Conservation (phyloP, 163 green algal species). For the Chlamydomonas reinhardtii region DNA sequence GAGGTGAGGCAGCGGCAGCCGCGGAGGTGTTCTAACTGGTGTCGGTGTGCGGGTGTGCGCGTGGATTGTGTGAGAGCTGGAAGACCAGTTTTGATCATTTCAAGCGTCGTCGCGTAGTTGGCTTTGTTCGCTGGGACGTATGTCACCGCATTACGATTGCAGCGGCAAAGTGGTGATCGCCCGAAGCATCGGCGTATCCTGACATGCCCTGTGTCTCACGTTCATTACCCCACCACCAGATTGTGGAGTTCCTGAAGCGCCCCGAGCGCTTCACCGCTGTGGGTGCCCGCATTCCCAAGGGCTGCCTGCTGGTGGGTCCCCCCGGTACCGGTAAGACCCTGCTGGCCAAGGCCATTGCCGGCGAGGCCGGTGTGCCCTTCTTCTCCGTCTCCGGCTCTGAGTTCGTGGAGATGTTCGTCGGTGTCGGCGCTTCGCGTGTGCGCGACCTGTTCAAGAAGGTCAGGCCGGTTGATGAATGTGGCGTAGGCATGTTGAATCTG, state of each 20-base stretch:
- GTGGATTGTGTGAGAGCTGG: too few species aligned
- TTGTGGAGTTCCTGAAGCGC: slow-evolving; percentile 99
- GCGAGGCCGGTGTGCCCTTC: slow-evolving; percentile 99
- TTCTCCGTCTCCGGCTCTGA: slow-evolving; percentile 99
- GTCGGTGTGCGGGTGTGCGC: too few species aligned
- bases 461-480: not conserved
- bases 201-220: too few species aligned
- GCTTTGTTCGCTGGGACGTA: too few species aligned
- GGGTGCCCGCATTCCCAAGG: slow-evolving; percentile 97
- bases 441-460: slow-evolving; percentile 99
- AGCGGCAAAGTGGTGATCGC: too few species aligned
- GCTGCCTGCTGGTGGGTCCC: slow-evolving; percentile 95
- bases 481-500: too few species aligned
- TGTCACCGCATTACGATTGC: too few species aligned
- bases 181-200: too few species aligned
- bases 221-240: slow-evolving; percentile 58
- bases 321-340: slow-evolving; percentile 93
- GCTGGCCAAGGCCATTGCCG: slow-evolving; percentile 96
- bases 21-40: too few species aligned
- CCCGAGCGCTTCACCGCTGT: slow-evolving; percentile 98
- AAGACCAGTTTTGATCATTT: too few species aligned
- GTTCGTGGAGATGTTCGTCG: slow-evolving; percentile 99
- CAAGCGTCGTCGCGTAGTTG: too few species aligned
- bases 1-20: slow-evolving; percentile 80
- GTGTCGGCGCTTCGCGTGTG: slow-evolving; percentile 96